phyloP scores from a whole-genome alignment of 2,329 filamentous ascomycete species.

The Fusarium sp. region DNA sequence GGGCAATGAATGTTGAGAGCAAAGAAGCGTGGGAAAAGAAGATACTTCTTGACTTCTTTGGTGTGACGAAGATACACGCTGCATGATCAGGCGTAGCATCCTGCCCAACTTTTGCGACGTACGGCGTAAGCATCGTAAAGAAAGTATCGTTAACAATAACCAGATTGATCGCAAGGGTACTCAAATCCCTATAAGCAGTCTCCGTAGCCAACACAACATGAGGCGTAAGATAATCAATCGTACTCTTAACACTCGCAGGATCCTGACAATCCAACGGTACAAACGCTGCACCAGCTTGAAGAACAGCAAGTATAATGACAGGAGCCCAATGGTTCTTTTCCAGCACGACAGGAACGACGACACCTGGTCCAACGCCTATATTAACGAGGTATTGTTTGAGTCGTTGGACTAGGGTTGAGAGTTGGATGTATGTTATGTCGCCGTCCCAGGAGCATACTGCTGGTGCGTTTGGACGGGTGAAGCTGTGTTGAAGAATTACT shows the following conservation, averaged over 20 bases:
- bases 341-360: slow-evolving; percentile 73
- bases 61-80: slow-evolving; percentile 72
- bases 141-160: slow-evolving; percentile 58
- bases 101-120: slow-evolving; percentile 46
- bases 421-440: slow-evolving; percentile 55
- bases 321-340: slow-evolving; percentile 78
- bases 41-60: slow-evolving; percentile 67
- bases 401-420: slow-evolving; percentile 53
- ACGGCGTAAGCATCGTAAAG: slow-evolving; percentile 52
- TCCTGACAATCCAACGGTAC: slow-evolving; percentile 62
- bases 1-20: slow-evolving; percentile 64
- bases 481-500: slow-evolving; percentile 57
- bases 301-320: slow-evolving; percentile 74
- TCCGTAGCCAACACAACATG: slow-evolving; percentile 60
- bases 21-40: slow-evolving; percentile 71
- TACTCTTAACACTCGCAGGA: slow-evolving; percentile 55
- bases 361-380: slow-evolving; percentile 62
- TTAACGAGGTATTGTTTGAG: slow-evolving; percentile 61
- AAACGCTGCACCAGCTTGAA: slow-evolving; percentile 69
- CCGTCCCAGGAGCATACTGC: slow-evolving; percentile 61
- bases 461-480: slow-evolving; percentile 53
- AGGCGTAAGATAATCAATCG: slow-evolving; percentile 58
- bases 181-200: slow-evolving; percentile 54
- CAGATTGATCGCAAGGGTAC: slow-evolving; percentile 54
- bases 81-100: slow-evolving; percentile 58